Evolutionary conservation across 2,329 filamentous ascomycete species (phyloP), one percentile per base, ranked within the genome.

Genomic region (Cephalotrichum gorgonifer): DNA sequence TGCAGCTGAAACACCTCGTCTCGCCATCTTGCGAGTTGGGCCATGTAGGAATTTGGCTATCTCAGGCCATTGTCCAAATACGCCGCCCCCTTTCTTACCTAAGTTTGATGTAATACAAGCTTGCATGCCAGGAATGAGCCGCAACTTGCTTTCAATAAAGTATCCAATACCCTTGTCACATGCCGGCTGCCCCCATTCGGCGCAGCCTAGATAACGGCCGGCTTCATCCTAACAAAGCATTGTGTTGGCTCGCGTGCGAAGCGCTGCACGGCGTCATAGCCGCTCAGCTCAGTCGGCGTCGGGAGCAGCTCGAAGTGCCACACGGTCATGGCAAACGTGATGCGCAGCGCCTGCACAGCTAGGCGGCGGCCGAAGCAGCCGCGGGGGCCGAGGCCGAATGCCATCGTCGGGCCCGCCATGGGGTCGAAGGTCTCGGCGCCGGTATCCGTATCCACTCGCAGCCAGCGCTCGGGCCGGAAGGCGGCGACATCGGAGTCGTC

Each of bases 301-400:
- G 41, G 35, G n/a, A 55, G 17, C 35, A 28, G 30, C 30, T 50
- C 20, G 25, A 63, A 61, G 0, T 54, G 52, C 62, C 62, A 64
- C 2, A 59, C 39, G 9, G 63, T 35, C 26, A 64, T 48, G 4
- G 58, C 55, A 26, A 58, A 53, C 3, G 60, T 51, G 25, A 64
- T 54, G 27, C 55, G 55, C 43, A 62, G 51, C 54, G 62, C 55
- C 3, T 63, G 51, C 7, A 60, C 60, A 1, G 57, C 62, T 26
- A 63, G 51, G 22, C 51, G 56, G 48, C 59, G 60, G 0, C 68
- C 68, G 44, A 62, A 70, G 48, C 68, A 71, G 1, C 62, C 62
- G 2, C 68, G 54, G 3, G 61, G 58, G 0, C 68, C 68, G 6
- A 59, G 42, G 0, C 65, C 63, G 53, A 71, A 71, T 0, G 61